A percentile compares a stretch with the other conserved stretches of the same genome.
These are phyloP conservation scores for Wickerhamomyces subpelliculosus DNA, from an alignment of 805 yeast species.

Conservation along the genomic window DNA sequence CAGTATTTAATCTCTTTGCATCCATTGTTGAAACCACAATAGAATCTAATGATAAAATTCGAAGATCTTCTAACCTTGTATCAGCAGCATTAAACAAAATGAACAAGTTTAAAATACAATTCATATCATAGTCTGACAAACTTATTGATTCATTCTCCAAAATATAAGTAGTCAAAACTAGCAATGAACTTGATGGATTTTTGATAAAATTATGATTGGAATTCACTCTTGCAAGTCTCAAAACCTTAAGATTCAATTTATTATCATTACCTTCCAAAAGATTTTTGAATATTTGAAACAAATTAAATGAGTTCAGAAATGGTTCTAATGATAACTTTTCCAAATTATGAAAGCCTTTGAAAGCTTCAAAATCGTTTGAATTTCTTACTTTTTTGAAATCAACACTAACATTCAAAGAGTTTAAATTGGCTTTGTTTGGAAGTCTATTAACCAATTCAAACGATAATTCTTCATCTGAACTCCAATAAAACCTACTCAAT, in stretches of 20 bases:
- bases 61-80: slow-evolving; percentile 2
- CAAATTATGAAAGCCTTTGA: slow-evolving; percentile 23
- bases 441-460: slow-evolving; percentile 24
- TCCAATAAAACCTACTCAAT: slow-evolving; percentile 22
- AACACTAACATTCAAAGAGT: slow-evolving; percentile 25
- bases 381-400: slow-evolving; percentile 19
- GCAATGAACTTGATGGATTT: slow-evolving; percentile 8
- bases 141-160: slow-evolving; percentile 9
- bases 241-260: slow-evolving; percentile 5
- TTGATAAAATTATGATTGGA: slow-evolving; percentile 9
- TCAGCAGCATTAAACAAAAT: slow-evolving; percentile 5
- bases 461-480: slow-evolving; percentile 29
- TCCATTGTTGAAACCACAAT: slow-evolving; percentile 10
- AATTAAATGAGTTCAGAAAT: slow-evolving; percentile 22
- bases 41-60: slow-evolving; percentile 10
- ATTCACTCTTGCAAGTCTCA: slow-evolving; percentile 12
- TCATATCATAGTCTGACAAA: slow-evolving; percentile 12
- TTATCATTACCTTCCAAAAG: slow-evolving; percentile 6
- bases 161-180: slow-evolving; percentile 15
- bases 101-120: slow-evolving; percentile 7
- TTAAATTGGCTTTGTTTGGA: slow-evolving; percentile 24
- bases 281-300: slow-evolving; percentile 16
- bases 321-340: slow-evolving; percentile 29
- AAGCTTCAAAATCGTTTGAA: slow-evolving; percentile 5
- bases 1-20: slow-evolving; percentile 5